Evolutionary conservation across 768 basidiomycete genomes (phyloP), one percentile per base, ranked within the genome.

Genomic region (Collybia nuda): DNA sequence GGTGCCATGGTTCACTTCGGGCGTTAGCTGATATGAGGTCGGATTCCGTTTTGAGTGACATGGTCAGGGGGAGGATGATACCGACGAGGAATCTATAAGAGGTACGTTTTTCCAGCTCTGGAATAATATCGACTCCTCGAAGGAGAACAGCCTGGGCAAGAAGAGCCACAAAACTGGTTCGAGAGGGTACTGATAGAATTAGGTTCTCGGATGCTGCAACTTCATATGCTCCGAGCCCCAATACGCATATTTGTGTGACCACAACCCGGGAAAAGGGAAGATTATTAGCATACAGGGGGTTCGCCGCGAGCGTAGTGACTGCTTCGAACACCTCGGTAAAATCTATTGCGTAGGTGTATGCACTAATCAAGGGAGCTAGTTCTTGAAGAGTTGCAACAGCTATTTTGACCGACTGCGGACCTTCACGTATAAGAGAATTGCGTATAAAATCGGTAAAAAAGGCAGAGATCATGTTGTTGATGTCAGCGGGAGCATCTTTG

Each of bases 1-100:
- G 76, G 53, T 77, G 78, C 66, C 72, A 73, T 12, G 70, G 50
- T 42, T 83, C 79, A 2, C 70, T 62, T 56, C 67, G 70, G 17
- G 71, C 65, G 5, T 67, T 73, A 44, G 75, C 72, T 5, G 69
- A 62, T 12, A 67, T 62, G 43, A 80, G 60, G 23, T 80, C 74
- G 1, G 71, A 59, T 9, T 76, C 67, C 0, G 81, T 82, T 58
- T 78, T 78, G 57, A 90, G 66, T 1, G 67, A 62, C 42, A 87
- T 57, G 7, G 74, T 70, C 6, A 91, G 69, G 12, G 87, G 88
- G 6, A 90, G 68, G 8, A 90, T 66, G 8, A 92, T 64, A 0
- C 80, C 79, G 4, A 80, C 72, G n/a, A 90, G 72, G 60, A 84
- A 86, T 37, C 79, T 75, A 54, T 84, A 75, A 1, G 82, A 79